Evolutionary conservation across 2,329 filamentous ascomycete species (phyloP), one percentile per base, ranked within the genome.

Genomic region (Colletotrichum australisinense): DNA sequence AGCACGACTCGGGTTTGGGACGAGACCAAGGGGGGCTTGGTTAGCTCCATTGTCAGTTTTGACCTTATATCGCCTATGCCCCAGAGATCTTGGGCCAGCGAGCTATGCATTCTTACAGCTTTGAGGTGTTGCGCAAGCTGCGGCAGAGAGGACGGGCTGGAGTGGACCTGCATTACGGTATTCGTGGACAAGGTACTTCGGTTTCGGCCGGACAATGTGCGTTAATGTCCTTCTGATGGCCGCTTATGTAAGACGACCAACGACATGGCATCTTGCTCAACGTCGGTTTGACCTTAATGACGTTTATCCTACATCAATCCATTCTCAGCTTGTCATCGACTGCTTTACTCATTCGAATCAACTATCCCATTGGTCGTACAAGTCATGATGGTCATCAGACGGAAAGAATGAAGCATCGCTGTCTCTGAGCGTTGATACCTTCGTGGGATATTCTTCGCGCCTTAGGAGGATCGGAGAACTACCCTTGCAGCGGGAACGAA

Each of bases 231-330:
- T 63, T 62, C 4, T 14, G 11, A 28, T 24, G 22, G 49, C 69
- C 64, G 64, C 69, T 72, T 63, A 72, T 42, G 9, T 72, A 72
- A 72, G 49, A 24, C n/a, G 12, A 1, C 11, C 7, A 42, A 72
- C 64, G 58, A 72, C 69, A 69, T 35, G 22, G 14, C 19, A 59
- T 46, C 19, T 11, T 9, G 14, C 19, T 59, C 55, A 26, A 14
- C 7, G 22, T 16, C 14, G 32, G 5, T 12, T 38, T 35, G 42
- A 9, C 8, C 19, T 19, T 49, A 3, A 49, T 7, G 19, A 49
- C 6, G 19, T 19, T 16, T 5, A 49, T 22, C 19, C 1, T 11
- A 49, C 42, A 11, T 49, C 0, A 35, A 12, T 35, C 7, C 16
- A 22, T n/a, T 49, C 19, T n/a, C 19, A 19, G 8, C 19, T 9